Percentiles rank a stretch among this genome's conserved stretches.
Conservation (phyloP, 1,139 yeast species). For the Debaryomyces robertsiae region DNA sequence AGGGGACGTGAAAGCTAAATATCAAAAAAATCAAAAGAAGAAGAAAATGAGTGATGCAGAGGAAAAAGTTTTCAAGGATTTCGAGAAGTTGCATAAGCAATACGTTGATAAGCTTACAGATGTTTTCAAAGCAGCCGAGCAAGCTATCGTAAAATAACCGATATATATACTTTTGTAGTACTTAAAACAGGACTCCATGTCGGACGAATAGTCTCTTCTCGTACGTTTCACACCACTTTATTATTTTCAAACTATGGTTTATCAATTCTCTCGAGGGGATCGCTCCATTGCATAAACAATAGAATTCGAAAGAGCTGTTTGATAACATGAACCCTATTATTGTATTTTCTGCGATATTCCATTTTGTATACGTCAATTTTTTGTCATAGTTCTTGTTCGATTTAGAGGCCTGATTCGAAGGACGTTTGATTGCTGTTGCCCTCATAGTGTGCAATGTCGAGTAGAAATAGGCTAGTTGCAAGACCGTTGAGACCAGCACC, state of each 20-base stretch:
- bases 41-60: slow-evolving; percentile 60
- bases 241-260: slow-evolving; percentile 33
- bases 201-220: slow-evolving; percentile 38
- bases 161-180: slow-evolving; percentile 7
- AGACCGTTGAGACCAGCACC: slow-evolving; percentile 10
- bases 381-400: slow-evolving; percentile 20
- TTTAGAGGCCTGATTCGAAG: not conserved
- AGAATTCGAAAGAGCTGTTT: slow-evolving; percentile 40
- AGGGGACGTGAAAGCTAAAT: slow-evolving; percentile 57
- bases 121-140: slow-evolving; percentile 62
- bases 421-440: slow-evolving; percentile 21
- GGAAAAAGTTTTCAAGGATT: slow-evolving; percentile 53
- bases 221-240: slow-evolving; percentile 45
- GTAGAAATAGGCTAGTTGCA: slow-evolving; percentile 37
- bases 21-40: slow-evolving; percentile 47
- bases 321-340: slow-evolving; percentile 44
- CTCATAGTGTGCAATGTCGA: slow-evolving; percentile 32
- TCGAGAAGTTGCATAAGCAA: slow-evolving; percentile 69
- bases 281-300: slow-evolving; percentile 37
- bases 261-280: slow-evolving; percentile 35
- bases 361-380: slow-evolving; percentile 38
- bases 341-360: slow-evolving; percentile 22
- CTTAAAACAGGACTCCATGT: slow-evolving; percentile 26
- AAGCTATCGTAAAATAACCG: slow-evolving; percentile 43
- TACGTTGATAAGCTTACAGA: slow-evolving; percentile 61